phyloP scores from a whole-genome alignment of 805 yeast genomes.

The Schwanniomyces polymorphus region DNA sequence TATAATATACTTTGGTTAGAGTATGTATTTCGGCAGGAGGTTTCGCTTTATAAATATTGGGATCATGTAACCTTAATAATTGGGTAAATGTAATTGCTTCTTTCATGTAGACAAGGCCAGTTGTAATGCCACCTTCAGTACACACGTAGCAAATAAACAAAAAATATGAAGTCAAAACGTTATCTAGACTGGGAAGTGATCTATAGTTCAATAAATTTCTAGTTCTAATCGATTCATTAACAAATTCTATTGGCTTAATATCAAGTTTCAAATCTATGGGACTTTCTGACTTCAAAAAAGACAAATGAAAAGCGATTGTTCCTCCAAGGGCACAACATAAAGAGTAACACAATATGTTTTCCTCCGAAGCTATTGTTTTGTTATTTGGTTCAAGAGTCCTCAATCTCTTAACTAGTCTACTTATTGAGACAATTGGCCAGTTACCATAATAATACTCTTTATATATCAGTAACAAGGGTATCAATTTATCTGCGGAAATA shows the following conservation, averaged over 20 bases:
- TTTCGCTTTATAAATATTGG: slow-evolving; percentile 18
- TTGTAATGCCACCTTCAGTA: slow-evolving; percentile 22
- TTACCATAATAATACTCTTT: slow-evolving; percentile 43
- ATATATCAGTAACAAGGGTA: slow-evolving; percentile 35
- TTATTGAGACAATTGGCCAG: slow-evolving; percentile 37
- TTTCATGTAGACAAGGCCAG: slow-evolving; percentile 32
- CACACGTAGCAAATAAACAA: slow-evolving; percentile 35
- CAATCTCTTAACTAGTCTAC: slow-evolving; percentile 2
- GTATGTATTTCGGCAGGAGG: slow-evolving; percentile 26
- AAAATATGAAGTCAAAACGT: slow-evolving; percentile 36
- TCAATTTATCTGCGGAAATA: slow-evolving; percentile 18
- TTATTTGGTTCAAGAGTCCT: background rate
- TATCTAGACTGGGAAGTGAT: slow-evolving; percentile 23
- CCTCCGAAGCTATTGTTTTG: background rate
- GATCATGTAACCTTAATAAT: slow-evolving; percentile 33
- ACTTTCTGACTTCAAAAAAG: slow-evolving; percentile 12
- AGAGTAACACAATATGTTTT: slow-evolving; percentile 15
- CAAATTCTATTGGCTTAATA: slow-evolving; percentile 11
- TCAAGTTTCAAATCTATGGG: background rate
- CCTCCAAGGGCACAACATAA: slow-evolving; percentile 39
- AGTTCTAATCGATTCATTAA: slow-evolving; percentile 26
- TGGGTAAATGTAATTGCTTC: slow-evolving; percentile 41
- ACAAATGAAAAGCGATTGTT: slow-evolving; percentile 28
- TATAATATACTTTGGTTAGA: slow-evolving; percentile 35
- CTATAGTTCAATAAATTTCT: slow-evolving; percentile 27